Evolutionary conservation across 78 protist genomes (phyloP).

Genomic region (Pelomyxa schiedti): DNA sequence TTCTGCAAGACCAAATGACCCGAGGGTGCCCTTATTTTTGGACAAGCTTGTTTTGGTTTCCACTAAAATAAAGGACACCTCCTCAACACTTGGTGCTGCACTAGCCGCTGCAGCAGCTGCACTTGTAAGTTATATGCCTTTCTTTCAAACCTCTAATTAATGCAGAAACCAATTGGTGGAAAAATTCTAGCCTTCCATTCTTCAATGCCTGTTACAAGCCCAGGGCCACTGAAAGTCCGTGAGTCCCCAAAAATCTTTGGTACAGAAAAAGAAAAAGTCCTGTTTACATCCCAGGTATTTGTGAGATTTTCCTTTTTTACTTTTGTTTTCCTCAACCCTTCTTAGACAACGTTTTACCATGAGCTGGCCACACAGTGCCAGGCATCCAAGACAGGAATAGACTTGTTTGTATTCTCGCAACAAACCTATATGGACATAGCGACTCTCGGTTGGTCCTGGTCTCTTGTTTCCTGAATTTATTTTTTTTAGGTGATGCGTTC

Average conservation of each 20-base stretch:
- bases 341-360: neutral
- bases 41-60: too few relatives aligned
- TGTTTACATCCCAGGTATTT: neutral
- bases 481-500: neutral
- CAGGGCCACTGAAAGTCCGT: neutral
- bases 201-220: neutral
- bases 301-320: too few relatives aligned
- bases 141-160: too few relatives aligned
- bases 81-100: too few relatives aligned
- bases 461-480: neutral
- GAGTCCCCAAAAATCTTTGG: neutral
- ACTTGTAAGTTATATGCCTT: too few relatives aligned
- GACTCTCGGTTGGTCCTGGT: neutral
- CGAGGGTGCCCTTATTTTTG: too few relatives aligned
- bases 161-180: neutral
- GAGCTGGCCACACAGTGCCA: slow-evolving; percentile 1
- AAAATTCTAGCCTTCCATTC: neutral
- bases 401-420: neutral
- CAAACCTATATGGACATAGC: neutral
- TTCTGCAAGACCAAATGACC: too few relatives aligned
- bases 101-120: too few relatives aligned
- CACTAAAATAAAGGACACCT: too few relatives aligned
- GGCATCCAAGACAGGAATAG: neutral
- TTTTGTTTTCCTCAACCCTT: too few relatives aligned
- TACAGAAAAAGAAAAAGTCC: neutral